Conservation (phyloP, 2,329 filamentous ascomycete species). For the Neonectria hederae region DNA sequence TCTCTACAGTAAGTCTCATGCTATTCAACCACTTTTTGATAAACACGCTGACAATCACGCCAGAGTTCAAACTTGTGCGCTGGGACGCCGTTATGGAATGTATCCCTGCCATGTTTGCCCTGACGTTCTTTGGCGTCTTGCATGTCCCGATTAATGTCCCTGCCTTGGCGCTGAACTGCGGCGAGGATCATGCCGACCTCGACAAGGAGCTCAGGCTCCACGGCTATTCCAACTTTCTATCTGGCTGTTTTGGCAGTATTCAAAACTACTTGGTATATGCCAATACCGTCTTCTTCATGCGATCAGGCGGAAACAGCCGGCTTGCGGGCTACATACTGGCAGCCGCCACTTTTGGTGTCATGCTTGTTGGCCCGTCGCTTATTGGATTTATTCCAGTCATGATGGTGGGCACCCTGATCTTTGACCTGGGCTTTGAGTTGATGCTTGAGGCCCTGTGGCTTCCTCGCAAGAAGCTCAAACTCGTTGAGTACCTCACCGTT, state of each 20-base stretch:
- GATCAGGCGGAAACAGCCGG: slow-evolving; percentile 87
- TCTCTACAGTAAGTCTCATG: slow-evolving; percentile 76
- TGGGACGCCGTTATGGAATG: slow-evolving; percentile 86
- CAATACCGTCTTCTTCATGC: slow-evolving; percentile 96
- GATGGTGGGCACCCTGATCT: slow-evolving; percentile 96
- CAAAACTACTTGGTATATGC: slow-evolving; percentile 98
- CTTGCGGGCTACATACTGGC: slow-evolving; percentile 89
- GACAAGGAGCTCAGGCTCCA: slow-evolving; percentile 93
- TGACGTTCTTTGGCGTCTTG: slow-evolving; percentile 96
- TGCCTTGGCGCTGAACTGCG: slow-evolving; percentile 86
- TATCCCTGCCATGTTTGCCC: slow-evolving; percentile 92
- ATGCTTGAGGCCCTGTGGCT: slow-evolving; percentile 88
- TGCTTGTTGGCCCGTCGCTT: slow-evolving; percentile 85
- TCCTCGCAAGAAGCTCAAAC: slow-evolving; percentile 87
- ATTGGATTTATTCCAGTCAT: slow-evolving; percentile 97
- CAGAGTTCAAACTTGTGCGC: slow-evolving; percentile 82
- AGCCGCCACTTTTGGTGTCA: slow-evolving; percentile 78
- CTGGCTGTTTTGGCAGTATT: slow-evolving; percentile 87
- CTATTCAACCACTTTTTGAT: not conserved
- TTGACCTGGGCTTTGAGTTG: slow-evolving; percentile 92
- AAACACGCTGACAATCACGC: slow-evolving; percentile 28
- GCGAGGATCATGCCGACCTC: slow-evolving; percentile 91
- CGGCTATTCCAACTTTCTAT: slow-evolving; percentile 91
- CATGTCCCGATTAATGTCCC: slow-evolving; percentile 99
- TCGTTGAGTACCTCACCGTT: slow-evolving; percentile 89